These are phyloP conservation scores for Dissophora ornata DNA, from an alignment of 192 early-diverging fungal species.

Conservation along the genomic window DNA sequence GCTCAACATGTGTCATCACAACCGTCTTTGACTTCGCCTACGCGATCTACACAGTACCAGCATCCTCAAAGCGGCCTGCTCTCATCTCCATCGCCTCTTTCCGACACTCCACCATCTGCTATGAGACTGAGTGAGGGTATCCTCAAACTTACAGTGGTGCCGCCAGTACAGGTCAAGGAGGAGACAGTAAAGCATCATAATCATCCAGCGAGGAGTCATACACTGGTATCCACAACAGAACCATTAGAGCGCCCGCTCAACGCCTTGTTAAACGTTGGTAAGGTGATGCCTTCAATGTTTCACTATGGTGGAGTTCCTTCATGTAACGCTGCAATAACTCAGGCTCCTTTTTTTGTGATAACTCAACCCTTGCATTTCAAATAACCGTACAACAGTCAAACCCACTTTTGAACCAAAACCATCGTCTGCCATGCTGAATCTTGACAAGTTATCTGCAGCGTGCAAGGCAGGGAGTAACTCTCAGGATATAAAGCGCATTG, in stretches of 20 bases:
- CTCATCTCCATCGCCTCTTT: background rate
- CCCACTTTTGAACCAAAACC: no score
- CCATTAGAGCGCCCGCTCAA: conserved; percentile 34
- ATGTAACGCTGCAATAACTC: no score
- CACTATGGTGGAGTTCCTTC: background rate
- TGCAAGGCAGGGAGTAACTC: no score
- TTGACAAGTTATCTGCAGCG: no score
- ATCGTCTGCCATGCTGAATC: no score
- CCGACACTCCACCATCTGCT: background rate
- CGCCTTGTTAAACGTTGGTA: conserved; percentile 23
- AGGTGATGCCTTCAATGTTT: background rate
- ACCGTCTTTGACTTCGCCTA: background rate
- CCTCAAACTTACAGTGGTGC: conserved; percentile 39
- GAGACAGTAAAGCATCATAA: conserved; percentile 22
- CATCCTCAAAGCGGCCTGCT: no score
- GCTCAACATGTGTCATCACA: background rate
- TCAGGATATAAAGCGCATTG: no score
- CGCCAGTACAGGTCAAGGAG: conserved; percentile 29
- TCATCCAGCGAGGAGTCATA: conserved; percentile 33
- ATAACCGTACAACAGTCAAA: no score
- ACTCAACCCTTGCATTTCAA: no score
- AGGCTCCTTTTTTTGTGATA: no score
- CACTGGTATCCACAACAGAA: conserved; percentile 15
- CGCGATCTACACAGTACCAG: no score
- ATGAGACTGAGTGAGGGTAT: conserved; percentile 10